A percentile compares a stretch with the other conserved stretches of the same genome.
phyloP scores from a whole-genome alignment of 106 monocot species.

The Acorus gramineus region DNA sequence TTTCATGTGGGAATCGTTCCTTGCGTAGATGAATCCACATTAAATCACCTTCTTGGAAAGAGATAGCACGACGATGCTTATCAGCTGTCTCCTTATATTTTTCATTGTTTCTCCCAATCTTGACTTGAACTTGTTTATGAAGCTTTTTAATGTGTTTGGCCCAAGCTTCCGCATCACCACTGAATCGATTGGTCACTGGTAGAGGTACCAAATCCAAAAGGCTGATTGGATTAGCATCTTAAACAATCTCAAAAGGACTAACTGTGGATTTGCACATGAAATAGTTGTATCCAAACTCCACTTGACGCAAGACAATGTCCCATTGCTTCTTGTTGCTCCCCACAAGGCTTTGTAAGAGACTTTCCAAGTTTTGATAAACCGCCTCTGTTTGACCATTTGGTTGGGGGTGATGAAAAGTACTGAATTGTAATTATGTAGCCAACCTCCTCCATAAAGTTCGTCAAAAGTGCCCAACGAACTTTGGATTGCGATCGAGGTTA shows the following conservation, averaged over 20 bases:
- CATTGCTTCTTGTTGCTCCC: conserved; percentile 1
- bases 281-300: conserved; percentile 4
- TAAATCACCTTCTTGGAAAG: conserved; percentile 3
- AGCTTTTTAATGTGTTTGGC: not conserved
- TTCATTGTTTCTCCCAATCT: not conserved
- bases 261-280: not conserved
- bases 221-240: not conserved
- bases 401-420: not conserved
- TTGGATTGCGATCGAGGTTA: conserved; percentile 1
- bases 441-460: not conserved
- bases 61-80: not conserved
- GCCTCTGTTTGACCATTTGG: not conserved
- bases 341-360: conserved; percentile 1
- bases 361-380: not conserved
- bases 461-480: not conserved
- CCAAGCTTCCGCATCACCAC: not conserved
- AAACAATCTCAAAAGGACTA: not conserved
- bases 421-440: not conserved
- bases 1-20: not conserved
- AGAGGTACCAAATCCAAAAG: conserved; percentile 2
- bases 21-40: not conserved
- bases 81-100: not conserved
- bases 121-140: not conserved
- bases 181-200: not conserved
- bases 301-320: conserved; percentile 2